These are phyloP conservation scores for Kluyveromyces lactis DNA, from an alignment of 805 yeast genomes.

Conservation along the genomic window DNA sequence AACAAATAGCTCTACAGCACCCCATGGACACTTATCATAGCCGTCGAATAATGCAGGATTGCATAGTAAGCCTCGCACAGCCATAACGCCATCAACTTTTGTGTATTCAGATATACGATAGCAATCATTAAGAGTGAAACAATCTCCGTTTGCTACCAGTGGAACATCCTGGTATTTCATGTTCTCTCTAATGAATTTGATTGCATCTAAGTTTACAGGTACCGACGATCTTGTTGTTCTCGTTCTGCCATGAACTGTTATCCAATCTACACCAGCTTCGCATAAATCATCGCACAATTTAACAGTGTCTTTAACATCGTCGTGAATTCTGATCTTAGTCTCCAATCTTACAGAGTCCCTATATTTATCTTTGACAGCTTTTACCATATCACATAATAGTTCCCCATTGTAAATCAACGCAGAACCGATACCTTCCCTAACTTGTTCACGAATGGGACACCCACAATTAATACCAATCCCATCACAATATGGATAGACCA, in stretches of 20 bases:
- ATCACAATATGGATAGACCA: constrained; percentile 87
- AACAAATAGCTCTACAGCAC: constrained; percentile 78
- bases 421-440: constrained; percentile 94
- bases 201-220: constrained; percentile 80
- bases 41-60: constrained; percentile 90
- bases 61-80: constrained; percentile 77
- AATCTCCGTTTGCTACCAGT: constrained; percentile 97
- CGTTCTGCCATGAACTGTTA: constrained; percentile 91
- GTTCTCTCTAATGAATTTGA: constrained; percentile 47
- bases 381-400: constrained; percentile 73
- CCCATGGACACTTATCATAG: constrained; percentile 73
- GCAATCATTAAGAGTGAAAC: constrained; percentile 63
- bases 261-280: constrained; percentile 83
- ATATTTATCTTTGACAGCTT: constrained; percentile 67
- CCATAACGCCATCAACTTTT: constrained; percentile 89
- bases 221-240: constrained; percentile 74
- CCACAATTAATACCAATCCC: constrained; percentile 96
- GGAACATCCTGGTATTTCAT: constrained; percentile 48
- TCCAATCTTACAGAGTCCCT: constrained; percentile 72
- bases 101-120: constrained; percentile 52
- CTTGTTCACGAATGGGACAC: constrained; percentile 93
- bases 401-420: constrained; percentile 84
- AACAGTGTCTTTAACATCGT: constrained; percentile 63
- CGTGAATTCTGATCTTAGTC: constrained; percentile 85
- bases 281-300: constrained; percentile 67